Conservation (phyloP, 2,329 filamentous ascomycete species). For the Parasarocladium wereldwijsianum region DNA sequence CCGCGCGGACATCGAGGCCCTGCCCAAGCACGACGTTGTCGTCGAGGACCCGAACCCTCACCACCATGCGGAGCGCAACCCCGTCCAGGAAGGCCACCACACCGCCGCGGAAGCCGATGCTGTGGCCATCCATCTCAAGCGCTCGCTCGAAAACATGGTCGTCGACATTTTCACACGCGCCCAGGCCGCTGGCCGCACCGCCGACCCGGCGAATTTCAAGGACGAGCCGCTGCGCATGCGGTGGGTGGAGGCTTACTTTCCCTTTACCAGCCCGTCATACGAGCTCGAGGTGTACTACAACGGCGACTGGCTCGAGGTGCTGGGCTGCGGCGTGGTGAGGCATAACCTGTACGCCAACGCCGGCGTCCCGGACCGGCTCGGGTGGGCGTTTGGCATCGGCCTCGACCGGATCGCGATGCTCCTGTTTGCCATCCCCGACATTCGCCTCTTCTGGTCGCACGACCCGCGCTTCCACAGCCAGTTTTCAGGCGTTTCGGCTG, state of each 20-base stretch:
- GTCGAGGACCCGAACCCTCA: constrained; percentile 77
- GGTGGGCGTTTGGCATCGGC: constrained; percentile 93
- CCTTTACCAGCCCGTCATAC: constrained; percentile 91
- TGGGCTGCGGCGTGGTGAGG: constrained; percentile 83
- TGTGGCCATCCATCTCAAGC: constrained; percentile 73
- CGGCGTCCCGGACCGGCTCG: constrained; percentile 57
- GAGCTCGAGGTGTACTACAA: constrained; percentile 93
- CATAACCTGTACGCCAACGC: constrained; percentile 71
- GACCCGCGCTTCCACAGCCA: constrained; percentile 78
- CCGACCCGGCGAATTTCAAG: constrained; percentile 30
- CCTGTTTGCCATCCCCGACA: constrained; percentile 89
- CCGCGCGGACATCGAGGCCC: constrained; percentile 50
- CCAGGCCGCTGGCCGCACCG: constrained; percentile 44
- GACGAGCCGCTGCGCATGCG: constrained; percentile 69
- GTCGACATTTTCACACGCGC: constrained; percentile 77
- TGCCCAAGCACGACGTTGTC: constrained; percentile 59
- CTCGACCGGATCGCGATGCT: constrained; percentile 96
- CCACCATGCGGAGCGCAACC: constrained; percentile 65
- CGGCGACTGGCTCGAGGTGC: constrained; percentile 87
- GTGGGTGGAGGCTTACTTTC: constrained; percentile 96
- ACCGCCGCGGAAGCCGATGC: constrained; percentile 65
- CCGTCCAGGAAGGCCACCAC: constrained; percentile 61
- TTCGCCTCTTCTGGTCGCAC: constrained; percentile 86
- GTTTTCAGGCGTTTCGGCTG: constrained; percentile 50
- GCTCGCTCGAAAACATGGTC: constrained; percentile 78